Percentiles rank a stretch among this genome's conserved stretches.
phyloP scores from a whole-genome alignment of 2,329 filamentous ascomycete genomes.

The Phymatotrichopsis omnivora region DNA sequence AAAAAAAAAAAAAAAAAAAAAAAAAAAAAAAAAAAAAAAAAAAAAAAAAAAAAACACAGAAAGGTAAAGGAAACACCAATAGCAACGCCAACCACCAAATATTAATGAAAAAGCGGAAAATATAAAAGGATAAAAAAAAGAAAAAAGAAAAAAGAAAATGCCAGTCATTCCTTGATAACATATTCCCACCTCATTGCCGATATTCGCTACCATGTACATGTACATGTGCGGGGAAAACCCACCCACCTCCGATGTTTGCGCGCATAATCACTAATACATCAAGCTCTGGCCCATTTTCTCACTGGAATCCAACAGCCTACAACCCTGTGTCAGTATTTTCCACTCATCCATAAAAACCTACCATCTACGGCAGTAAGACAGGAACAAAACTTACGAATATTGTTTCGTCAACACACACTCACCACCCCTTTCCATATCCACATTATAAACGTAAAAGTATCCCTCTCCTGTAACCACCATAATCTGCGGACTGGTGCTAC shows the following conservation, averaged over 20 bases:
- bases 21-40: background rate
- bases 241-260: background rate
- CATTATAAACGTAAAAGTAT: slow-evolving; percentile 86
- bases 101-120: slow-evolving; percentile 1
- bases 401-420: slow-evolving; percentile 87
- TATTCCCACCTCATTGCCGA: background rate
- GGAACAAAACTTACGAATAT: slow-evolving; percentile 63
- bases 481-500: slow-evolving; percentile 83
- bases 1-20: background rate
- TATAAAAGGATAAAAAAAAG: slow-evolving; percentile 3
- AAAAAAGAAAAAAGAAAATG: slow-evolving; percentile 2
- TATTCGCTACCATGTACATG: background rate
- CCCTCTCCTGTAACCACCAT: slow-evolving; percentile 98
- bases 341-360: slow-evolving; percentile 29
- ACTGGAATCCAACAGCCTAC: slow-evolving; percentile 27
- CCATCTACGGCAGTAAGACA: background rate
- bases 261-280: slow-evolving; percentile 22
- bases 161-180: slow-evolving; percentile 3
- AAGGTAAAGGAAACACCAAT: slow-evolving; percentile 24
- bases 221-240: background rate
- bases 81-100: slow-evolving; percentile 18
- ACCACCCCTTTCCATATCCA: slow-evolving; percentile 87
- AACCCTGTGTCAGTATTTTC: slow-evolving; percentile 29
- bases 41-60: slow-evolving; percentile 1
- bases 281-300: slow-evolving; percentile 28